A percentile compares a stretch with the other conserved stretches of the same genome.
Evolutionary conservation across 495 filamentous ascomycete species (phyloP).

Genomic region (Tuber borchii): DNA sequence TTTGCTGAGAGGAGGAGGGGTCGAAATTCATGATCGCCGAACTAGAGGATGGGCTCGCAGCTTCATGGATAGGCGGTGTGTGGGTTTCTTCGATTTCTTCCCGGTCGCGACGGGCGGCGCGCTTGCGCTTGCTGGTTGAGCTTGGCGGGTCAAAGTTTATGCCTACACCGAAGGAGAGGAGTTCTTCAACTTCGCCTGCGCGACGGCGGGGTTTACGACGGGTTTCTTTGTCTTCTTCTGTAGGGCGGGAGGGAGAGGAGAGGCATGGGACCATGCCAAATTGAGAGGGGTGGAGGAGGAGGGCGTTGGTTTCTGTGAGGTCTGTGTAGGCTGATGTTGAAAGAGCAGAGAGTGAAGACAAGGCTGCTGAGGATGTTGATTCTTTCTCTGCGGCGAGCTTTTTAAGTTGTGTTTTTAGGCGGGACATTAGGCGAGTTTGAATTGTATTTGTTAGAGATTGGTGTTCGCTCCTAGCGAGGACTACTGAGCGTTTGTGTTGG

Average conservation of each 20-base stretch:
- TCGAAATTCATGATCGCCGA: constrained; percentile 4
- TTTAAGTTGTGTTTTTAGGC: constrained; percentile 65
- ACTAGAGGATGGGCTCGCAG: constrained; percentile 13
- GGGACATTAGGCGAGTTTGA: constrained; percentile 74
- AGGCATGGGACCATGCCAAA: constrained; percentile 60
- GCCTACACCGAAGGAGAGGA: constrained; percentile 56
- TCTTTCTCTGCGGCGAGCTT: constrained; percentile 84
- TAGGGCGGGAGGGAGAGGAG: constrained; percentile 33
- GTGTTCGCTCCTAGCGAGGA: constrained; percentile 46
- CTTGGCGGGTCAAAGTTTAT: constrained; percentile 45
- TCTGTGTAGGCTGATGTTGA: constrained; percentile 48
- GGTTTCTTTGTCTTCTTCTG: constrained; percentile 31
- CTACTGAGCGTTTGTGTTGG: constrained; percentile 29
- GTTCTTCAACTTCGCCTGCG: constrained; percentile 61
- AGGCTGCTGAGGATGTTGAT: constrained; percentile 31
- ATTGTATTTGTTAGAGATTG: constrained; percentile 67
- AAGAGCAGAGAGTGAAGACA: constrained; percentile 33
- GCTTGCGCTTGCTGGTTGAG: constrained; percentile 60
- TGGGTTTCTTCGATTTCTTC: constrained; percentile 50
- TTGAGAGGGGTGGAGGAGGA: constrained; percentile 86
- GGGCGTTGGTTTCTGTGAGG: constrained; percentile 77
- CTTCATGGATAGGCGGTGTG: constrained; percentile 41
- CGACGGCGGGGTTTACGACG: constrained; percentile 75
- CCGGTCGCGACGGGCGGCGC: constrained; percentile 54
- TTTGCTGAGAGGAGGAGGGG: constrained; percentile 2